Conservation (phyloP, 306 rosid genomes). For the Psophocarpus tetragonolobus region DNA sequence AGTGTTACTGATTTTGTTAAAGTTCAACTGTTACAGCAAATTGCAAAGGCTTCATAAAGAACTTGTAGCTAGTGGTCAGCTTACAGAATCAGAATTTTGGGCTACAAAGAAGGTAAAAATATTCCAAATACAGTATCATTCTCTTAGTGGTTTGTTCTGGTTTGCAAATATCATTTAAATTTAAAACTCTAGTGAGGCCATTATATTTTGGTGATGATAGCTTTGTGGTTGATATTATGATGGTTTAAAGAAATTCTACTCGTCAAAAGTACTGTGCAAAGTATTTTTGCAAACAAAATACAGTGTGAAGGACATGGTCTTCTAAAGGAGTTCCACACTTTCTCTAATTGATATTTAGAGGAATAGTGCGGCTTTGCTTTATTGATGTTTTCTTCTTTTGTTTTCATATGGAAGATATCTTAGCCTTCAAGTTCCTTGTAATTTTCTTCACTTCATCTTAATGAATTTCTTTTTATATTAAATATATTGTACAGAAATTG, state of each 20-base stretch:
- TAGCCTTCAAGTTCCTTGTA: slow-evolving; percentile 9
- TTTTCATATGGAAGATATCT: not conserved
- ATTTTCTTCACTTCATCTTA: not conserved
- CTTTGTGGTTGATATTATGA: slow-evolving; percentile 2
- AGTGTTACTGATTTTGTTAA: slow-evolving; percentile 37
- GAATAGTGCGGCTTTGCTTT: not conserved
- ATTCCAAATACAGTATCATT: slow-evolving; percentile 8
- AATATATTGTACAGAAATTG: slow-evolving; percentile 60
- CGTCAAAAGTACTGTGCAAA: slow-evolving; percentile 9
- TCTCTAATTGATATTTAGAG: slow-evolving; percentile 3
- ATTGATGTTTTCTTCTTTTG: slow-evolving; percentile 1
- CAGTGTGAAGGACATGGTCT: slow-evolving; percentile 6
- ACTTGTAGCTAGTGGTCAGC: slow-evolving; percentile 78
- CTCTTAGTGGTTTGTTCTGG: slow-evolving; percentile 29
- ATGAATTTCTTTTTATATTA: not conserved
- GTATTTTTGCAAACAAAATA: slow-evolving; percentile 26
- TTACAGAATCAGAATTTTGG: slow-evolving; percentile 98
- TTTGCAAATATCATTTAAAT: slow-evolving; percentile 30
- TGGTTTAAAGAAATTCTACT: slow-evolving; percentile 12
- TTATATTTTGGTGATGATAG: not conserved
- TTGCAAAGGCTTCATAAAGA: slow-evolving; percentile 89
- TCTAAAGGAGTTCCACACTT: not conserved
- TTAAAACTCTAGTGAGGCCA: not conserved
- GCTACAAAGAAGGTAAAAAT: slow-evolving; percentile 82
- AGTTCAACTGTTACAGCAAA: slow-evolving; percentile 59